Conservation (phyloP, 225 moss, liverwort and hornwort species). For the Climacium dendroides region DNA sequence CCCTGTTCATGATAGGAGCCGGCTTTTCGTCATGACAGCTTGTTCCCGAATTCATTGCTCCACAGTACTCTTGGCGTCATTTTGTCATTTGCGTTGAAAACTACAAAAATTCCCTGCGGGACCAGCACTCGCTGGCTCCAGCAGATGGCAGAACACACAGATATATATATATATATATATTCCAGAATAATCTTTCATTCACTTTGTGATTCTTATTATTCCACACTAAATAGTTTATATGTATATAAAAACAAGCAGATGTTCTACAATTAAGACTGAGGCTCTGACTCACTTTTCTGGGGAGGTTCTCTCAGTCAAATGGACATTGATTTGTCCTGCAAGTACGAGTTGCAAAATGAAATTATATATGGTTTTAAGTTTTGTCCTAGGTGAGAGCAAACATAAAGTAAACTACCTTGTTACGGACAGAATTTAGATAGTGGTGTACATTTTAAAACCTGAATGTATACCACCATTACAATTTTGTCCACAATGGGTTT, state of each 20-base stretch:
- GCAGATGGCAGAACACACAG: too few species aligned
- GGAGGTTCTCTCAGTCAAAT: neutral
- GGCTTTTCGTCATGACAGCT: neutral
- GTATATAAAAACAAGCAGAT: neutral
- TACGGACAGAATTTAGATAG: too few species aligned
- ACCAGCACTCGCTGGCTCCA: neutral
- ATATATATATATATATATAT: too few species aligned
- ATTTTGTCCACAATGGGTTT: too few species aligned
- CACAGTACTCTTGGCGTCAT: neutral
- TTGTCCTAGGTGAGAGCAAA: too few species aligned
- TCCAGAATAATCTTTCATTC: neutral
- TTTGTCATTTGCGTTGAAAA: neutral
- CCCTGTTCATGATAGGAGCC: neutral
- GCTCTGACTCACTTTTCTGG: neutral
- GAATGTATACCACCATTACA: too few species aligned
- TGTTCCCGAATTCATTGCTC: neutral
- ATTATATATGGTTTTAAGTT: neutral
- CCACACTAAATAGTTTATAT: too few species aligned
- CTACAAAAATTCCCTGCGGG: neutral
- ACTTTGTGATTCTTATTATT: neutral
- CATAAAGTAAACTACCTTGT: too few species aligned
- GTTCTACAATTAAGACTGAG: neutral
- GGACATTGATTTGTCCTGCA: neutral
- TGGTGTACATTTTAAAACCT: too few species aligned
- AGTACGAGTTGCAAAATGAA: neutral